Evolutionary conservation across 805 yeast species (phyloP).

Genomic region (Candida pseudoglaebosa): DNA sequence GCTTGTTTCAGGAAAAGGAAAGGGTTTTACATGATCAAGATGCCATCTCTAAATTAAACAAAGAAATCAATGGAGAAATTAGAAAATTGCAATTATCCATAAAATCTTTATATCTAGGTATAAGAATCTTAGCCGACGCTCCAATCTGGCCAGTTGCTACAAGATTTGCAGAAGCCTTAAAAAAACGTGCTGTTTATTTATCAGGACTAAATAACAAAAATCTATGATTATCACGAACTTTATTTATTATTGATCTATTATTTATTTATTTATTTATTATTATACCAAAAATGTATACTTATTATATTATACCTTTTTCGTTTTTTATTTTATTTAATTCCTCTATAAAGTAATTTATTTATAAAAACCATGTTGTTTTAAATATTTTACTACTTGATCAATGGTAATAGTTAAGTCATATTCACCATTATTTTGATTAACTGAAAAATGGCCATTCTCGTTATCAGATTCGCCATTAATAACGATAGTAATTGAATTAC

Average conservation of each 20-base stretch:
- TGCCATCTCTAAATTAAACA: slow-evolving; percentile 39
- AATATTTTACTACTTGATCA: slow-evolving; percentile 64
- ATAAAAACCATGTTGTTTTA: slow-evolving; percentile 84
- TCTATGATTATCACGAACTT: slow-evolving; percentile 1
- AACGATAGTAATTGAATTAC: slow-evolving; percentile 48
- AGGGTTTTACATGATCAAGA: slow-evolving; percentile 6
- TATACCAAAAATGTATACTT: not conserved
- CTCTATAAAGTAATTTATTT: slow-evolving; percentile 3
- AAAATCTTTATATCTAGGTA: slow-evolving; percentile 64
- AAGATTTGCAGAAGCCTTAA: slow-evolving; percentile 75
- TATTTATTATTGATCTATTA: slow-evolving; percentile 1
- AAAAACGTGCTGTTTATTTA: slow-evolving; percentile 43
- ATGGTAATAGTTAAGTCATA: slow-evolving; percentile 45
- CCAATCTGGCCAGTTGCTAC: slow-evolving; percentile 84
- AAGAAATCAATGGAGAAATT: slow-evolving; percentile 43
- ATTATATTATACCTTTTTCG: not conserved
- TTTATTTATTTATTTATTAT: slow-evolving; percentile 4
- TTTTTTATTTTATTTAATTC: not conserved
- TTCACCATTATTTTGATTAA: slow-evolving; percentile 7
- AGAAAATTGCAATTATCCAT: slow-evolving; percentile 48
- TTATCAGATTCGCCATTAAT: slow-evolving; percentile 12
- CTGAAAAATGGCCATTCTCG: not conserved
- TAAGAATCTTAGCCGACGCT: slow-evolving; percentile 74
- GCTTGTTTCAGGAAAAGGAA: slow-evolving; percentile 14
- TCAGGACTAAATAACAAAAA: slow-evolving; percentile 5